These are phyloP conservation scores for Miamiensis avidus DNA, from an alignment of 169 alveolate genomes.

Conservation along the genomic window DNA sequence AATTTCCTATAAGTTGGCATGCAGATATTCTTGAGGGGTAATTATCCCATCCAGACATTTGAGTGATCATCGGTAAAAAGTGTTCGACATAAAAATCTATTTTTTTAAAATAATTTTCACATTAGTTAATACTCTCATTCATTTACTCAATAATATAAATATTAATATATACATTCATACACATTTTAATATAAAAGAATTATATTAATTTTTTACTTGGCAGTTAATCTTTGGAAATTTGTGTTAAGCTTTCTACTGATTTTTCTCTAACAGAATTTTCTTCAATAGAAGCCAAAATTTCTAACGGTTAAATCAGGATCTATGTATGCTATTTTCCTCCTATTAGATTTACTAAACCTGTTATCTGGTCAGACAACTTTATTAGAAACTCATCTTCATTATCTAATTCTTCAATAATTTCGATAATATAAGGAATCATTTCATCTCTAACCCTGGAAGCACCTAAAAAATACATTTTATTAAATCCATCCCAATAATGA, in stretches of 20 bases:
- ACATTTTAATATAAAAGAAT: no score
- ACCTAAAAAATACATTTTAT: no score
- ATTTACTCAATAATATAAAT: no score
- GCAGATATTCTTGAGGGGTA: conserved; percentile 51
- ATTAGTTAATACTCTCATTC: no score
- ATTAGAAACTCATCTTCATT: conserved; percentile 50
- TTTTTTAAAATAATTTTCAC: not conserved
- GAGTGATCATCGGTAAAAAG: conserved; percentile 31
- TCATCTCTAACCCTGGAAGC: conserved; percentile 31
- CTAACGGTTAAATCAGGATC: conserved; percentile 36
- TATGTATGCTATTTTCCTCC: conserved; percentile 30
- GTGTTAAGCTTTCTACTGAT: conserved; percentile 33
- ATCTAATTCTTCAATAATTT: conserved; percentile 50
- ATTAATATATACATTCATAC: not conserved
- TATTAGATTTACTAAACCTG: conserved; percentile 14
- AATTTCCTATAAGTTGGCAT: conserved; percentile 19
- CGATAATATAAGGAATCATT: conserved; percentile 42
- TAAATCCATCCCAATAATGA: no score
- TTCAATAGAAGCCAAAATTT: conserved; percentile 43
- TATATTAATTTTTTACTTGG: no score
- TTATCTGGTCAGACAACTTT: conserved; percentile 35
- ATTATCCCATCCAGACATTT: conserved; percentile 46
- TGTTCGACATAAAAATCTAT: conserved; percentile 32
- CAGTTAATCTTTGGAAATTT: conserved; percentile 25
- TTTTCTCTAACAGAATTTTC: conserved; percentile 42